phyloP scores from a whole-genome alignment of 805 yeast genomes.

The Kuraishia ogatae region DNA sequence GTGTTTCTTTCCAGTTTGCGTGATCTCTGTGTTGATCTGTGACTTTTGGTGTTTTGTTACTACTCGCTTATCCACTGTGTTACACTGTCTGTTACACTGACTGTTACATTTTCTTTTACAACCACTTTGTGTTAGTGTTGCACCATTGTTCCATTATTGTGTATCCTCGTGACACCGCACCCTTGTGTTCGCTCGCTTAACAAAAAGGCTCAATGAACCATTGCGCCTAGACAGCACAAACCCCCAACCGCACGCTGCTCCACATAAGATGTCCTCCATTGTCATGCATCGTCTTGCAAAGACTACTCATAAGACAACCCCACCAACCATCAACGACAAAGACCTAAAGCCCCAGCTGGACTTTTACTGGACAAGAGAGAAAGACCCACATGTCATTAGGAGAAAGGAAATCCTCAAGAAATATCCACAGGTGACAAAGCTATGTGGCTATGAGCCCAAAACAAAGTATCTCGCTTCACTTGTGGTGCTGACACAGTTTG shows the following conservation, averaged over 20 bases:
- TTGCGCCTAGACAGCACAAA: neutral
- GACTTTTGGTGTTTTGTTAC: too few relatives aligned
- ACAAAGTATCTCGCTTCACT: slow-evolving; percentile 68
- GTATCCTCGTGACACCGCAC: neutral
- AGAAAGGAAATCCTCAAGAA: slow-evolving; percentile 65
- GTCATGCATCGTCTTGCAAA: neutral
- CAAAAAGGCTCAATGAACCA: neutral
- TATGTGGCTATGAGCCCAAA: slow-evolving; percentile 79
- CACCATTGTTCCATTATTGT: neutral
- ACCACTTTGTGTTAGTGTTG: neutral
- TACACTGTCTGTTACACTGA: neutral
- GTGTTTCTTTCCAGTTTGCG: too few relatives aligned
- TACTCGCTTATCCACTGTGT: neutral
- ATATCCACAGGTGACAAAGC: slow-evolving; percentile 71
- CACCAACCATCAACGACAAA: slow-evolving; percentile 26
- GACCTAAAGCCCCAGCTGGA: slow-evolving; percentile 26
- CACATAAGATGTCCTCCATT: neutral
- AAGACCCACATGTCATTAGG: slow-evolving; percentile 74
- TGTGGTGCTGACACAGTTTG: slow-evolving; percentile 63
- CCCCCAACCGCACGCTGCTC: too few relatives aligned
- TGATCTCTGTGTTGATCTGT: too few relatives aligned
- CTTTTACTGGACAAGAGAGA: slow-evolving; percentile 76
- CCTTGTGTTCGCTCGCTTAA: neutral
- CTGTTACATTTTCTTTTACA: neutral
- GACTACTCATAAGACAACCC: slow-evolving; percentile 6